Evolutionary conservation across 192 early-diverging fungal species (phyloP), one percentile per base, ranked within the genome.

Genomic region (Bifiguratus adelaidae): DNA sequence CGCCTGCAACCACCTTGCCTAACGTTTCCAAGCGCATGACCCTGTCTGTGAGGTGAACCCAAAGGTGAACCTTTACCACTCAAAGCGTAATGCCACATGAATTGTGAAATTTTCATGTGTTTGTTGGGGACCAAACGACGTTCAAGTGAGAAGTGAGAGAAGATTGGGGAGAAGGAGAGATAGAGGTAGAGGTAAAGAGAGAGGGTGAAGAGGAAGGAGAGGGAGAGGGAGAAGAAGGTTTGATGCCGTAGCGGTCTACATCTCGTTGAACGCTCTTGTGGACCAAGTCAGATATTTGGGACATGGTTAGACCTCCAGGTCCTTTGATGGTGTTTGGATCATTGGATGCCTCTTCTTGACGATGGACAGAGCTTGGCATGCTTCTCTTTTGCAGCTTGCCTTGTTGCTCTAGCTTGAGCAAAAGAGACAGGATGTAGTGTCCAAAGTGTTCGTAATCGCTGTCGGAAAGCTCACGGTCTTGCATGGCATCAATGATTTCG

Each of bases 311-410:
- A 16, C 70, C 66, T 2, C 54, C 62, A 2, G 67, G 53, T 0
- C 66, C 70, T 25, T 68, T 68, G 30, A 67, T 68, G 41, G 50
- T 64, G 25, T 72, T 53, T 11, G 70, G 70, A 30, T 68, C 66
- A 12, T 12, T 40, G 16, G 16, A 15, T 12, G 16, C 37, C 7
- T 40, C 16, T 12, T 7, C n/a, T 7, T 15, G 16, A 21, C 16
- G 22, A 4, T 15, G 37, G 7, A n/a, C 37, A 7, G 5, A 20
- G 7, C 12, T 40, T 4, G 37, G 37, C 6, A 40, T 4, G n/a
- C 37, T 40, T 4, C 37, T 15, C 37, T 40, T 40, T 12, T 21
- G 37, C 37, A 40, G 16, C 37, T 7, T n/a, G 3, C 37, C 37
- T 4, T 21, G 37, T 12, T 40, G 16, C 37, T 40, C 37, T 15